These are phyloP conservation scores for Mucor saturninus DNA, from an alignment of 371 early-diverging fungal genomes.

Conservation along the genomic window DNA sequence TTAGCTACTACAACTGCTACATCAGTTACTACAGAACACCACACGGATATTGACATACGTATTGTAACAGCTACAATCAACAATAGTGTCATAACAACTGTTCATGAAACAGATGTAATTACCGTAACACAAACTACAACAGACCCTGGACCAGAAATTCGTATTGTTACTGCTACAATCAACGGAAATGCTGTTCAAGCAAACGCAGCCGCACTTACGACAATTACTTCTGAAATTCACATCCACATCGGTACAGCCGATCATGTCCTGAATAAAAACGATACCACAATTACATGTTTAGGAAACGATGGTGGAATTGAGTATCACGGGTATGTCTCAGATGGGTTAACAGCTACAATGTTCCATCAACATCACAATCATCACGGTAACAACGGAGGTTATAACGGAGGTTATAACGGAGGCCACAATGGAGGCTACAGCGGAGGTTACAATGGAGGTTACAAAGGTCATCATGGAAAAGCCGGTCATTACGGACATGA, in stretches of 20 bases:
- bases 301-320: constrained; percentile 11
- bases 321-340: constrained; percentile 8
- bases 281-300: constrained; percentile 12
- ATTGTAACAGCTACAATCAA: neutral
- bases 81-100: neutral
- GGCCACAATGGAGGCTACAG: neutral
- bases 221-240: constrained; percentile 3
- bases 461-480: neutral
- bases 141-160: constrained; percentile 1
- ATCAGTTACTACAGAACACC: neutral
- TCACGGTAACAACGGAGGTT: neutral
- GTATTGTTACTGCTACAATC: constrained; percentile 13
- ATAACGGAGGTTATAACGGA: neutral
- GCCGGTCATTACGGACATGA: too few species aligned
- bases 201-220: neutral
- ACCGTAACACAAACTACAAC: neutral
- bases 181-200: neutral
- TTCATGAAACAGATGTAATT: neutral
- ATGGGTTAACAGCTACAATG: constrained; percentile 1
- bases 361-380: constrained; percentile 6
- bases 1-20: constrained; percentile 1
- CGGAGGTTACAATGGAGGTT: too few species aligned
- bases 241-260: constrained; percentile 12
- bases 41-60: constrained; percentile 1
- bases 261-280: constrained; percentile 1